These are phyloP conservation scores for Moesziomyces sp. DNA, from an alignment of 1,284 basidiomycete species.

Conservation along the genomic window DNA sequence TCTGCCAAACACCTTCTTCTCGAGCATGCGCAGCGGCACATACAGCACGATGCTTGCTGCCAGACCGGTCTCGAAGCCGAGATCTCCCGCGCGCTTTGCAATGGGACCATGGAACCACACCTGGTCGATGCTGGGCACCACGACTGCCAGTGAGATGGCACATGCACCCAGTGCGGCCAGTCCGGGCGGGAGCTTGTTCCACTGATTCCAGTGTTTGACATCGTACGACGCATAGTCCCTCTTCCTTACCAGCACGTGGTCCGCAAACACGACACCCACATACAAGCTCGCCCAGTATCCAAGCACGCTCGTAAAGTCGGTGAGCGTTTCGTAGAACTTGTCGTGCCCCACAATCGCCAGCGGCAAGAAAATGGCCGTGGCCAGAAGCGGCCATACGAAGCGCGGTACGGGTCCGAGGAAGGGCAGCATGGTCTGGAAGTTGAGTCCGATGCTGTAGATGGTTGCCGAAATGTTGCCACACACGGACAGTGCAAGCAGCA, in stretches of 20 bases:
- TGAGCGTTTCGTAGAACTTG: conserved; percentile 74
- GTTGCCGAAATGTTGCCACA: conserved; percentile 84
- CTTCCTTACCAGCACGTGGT: conserved; percentile 74
- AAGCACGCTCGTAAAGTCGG: conserved; percentile 72
- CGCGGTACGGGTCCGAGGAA: conserved; percentile 81
- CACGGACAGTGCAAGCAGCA: conserved; percentile 78
- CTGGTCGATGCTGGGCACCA: conserved; percentile 67
- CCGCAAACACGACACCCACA: conserved; percentile 73
- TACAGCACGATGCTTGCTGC: conserved; percentile 62
- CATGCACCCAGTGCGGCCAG: conserved; percentile 69
- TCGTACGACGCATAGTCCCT: conserved; percentile 72
- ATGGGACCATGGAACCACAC: conserved; percentile 63
- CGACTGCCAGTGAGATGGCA: conserved; percentile 56
- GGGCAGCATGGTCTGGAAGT: conserved; percentile 73
- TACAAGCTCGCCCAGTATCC: conserved; percentile 78
- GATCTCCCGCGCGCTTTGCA: conserved; percentile 62
- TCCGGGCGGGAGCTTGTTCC: conserved; percentile 72
- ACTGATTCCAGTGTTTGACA: conserved; percentile 73
- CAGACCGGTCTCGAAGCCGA: conserved; percentile 68
- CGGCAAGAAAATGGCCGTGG: conserved; percentile 78
- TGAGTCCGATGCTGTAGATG: conserved; percentile 69
- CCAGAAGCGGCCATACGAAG: conserved; percentile 84
- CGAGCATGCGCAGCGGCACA: conserved; percentile 59
- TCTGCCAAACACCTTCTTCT: conserved; percentile 53
- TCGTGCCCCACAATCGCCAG: conserved; percentile 75